These are phyloP conservation scores for Fusarium transvaalense DNA, from an alignment of 2,329 filamentous ascomycete species.

Conservation along the genomic window DNA sequence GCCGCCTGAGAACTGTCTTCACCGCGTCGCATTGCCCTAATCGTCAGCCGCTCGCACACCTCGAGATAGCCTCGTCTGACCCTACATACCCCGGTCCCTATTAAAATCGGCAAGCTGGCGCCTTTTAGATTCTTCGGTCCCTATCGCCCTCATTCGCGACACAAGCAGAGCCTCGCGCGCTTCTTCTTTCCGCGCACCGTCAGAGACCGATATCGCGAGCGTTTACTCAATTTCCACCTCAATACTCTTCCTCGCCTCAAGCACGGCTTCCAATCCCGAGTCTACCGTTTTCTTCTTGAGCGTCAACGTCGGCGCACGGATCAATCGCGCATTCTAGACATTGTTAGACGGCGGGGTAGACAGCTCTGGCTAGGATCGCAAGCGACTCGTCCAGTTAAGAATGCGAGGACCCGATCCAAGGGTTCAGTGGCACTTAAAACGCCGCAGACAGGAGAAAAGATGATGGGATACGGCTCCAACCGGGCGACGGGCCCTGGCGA, in stretches of 20 bases:
- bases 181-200: constrained; percentile 75
- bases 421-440: constrained; percentile 49
- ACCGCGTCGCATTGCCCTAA: constrained; percentile 8
- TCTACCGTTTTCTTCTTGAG: constrained; percentile 79
- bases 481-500: constrained; percentile 47
- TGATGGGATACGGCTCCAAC: constrained; percentile 50
- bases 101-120: constrained; percentile 56
- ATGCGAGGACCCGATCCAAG: constrained; percentile 52
- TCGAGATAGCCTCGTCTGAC: constrained; percentile 31
- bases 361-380: constrained; percentile 61
- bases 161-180: constrained; percentile 67
- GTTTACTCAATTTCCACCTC: constrained; percentile 77
- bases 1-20: constrained; percentile 43
- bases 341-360: constrained; percentile 57
- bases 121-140: constrained; percentile 58
- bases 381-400: constrained; percentile 44
- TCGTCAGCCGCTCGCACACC: constrained; percentile 29
- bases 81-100: constrained; percentile 9
- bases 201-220: constrained; percentile 73
- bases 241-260: constrained; percentile 79
- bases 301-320: constrained; percentile 69
- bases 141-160: constrained; percentile 55
- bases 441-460: constrained; percentile 44
- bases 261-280: constrained; percentile 77
- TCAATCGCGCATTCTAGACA: constrained; percentile 61